These are phyloP conservation scores for Thuja plicata DNA, from an alignment of 83 land plant genomes.

Conservation along the genomic window DNA sequence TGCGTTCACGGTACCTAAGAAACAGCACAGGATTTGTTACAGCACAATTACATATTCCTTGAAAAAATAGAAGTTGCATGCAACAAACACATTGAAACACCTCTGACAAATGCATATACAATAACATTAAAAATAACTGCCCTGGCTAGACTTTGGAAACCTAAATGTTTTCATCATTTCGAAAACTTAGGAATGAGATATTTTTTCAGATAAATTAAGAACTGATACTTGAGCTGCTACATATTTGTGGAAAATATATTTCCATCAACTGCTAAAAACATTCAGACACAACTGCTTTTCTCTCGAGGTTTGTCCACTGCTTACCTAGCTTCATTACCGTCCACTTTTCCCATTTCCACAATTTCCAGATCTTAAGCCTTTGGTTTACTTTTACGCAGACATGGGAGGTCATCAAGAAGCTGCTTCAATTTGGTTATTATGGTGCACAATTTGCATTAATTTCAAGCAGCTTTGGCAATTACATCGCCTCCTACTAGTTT, in stretches of 20 bases:
- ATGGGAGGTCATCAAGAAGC: not conserved
- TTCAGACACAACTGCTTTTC: not conserved
- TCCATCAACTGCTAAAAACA: not conserved
- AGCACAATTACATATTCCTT: not conserved
- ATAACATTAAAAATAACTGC: not conserved
- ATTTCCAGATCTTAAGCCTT: not conserved
- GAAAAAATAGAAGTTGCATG: not conserved
- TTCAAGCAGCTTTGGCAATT: not conserved
- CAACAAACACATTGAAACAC: not conserved
- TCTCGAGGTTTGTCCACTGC: not conserved
- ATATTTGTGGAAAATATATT: not conserved
- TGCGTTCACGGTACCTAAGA: constrained; percentile 78
- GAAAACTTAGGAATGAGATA: not conserved
- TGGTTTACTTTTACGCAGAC: not conserved
- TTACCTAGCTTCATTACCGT: not conserved
- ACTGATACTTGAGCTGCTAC: not conserved
- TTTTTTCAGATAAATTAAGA: not conserved
- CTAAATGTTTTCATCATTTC: not conserved
- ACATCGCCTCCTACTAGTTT: not conserved
- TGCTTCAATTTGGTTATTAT: not conserved
- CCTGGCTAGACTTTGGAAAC: not conserved
- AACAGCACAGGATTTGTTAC: not conserved
- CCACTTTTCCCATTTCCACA: not conserved
- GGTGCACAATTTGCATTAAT: not conserved
- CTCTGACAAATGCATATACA: not conserved